Conservation (phyloP, 2,329 filamentous ascomycete species). For the Xylaria sp. region DNA sequence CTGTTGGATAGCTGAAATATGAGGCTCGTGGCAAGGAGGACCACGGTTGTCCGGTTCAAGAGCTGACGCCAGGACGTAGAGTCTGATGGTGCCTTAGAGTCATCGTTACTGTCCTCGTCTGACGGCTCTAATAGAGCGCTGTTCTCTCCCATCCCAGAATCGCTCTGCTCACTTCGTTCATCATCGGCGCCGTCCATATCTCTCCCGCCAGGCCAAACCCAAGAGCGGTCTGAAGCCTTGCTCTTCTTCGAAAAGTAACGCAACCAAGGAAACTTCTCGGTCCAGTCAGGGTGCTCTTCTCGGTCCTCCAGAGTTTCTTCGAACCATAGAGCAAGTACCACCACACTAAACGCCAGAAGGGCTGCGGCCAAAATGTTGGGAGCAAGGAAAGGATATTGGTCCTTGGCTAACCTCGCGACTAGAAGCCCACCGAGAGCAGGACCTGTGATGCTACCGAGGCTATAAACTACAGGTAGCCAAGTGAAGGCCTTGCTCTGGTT, state of each 20-base stretch:
- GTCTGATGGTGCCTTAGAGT: slow-evolving; percentile 53
- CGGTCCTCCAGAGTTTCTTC: slow-evolving; percentile 80
- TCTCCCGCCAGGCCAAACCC: slow-evolving; percentile 40
- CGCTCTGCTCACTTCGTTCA: slow-evolving; percentile 39
- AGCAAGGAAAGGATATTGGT: slow-evolving; percentile 81
- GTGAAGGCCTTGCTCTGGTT: slow-evolving; percentile 96
- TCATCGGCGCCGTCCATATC: slow-evolving; percentile 36
- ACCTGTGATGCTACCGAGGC: slow-evolving; percentile 90
- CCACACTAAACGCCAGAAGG: slow-evolving; percentile 76
- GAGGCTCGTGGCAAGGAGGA: slow-evolving; percentile 85
- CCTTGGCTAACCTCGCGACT: slow-evolving; percentile 68
- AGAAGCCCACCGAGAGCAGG: slow-evolving; percentile 90
- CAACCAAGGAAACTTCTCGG: slow-evolving; percentile 49
- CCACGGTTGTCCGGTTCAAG: slow-evolving; percentile 81
- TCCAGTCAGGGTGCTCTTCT: slow-evolving; percentile 46
- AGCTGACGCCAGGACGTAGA: slow-evolving; percentile 64
- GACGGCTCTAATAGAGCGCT: slow-evolving; percentile 45
- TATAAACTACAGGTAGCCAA: slow-evolving; percentile 96
- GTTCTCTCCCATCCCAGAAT: slow-evolving; percentile 40
- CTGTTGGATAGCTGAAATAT: slow-evolving; percentile 96
- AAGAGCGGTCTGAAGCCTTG: slow-evolving; percentile 41
- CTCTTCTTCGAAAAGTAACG: slow-evolving; percentile 39
- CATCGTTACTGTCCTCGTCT: slow-evolving; percentile 59
- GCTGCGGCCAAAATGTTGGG: slow-evolving; percentile 83
- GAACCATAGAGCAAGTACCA: slow-evolving; percentile 81